Percentiles rank a stretch among this genome's conserved stretches.
phyloP scores from a whole-genome alignment of 2,329 filamentous ascomycete genomes.

The Penicillium psychrosexuale region DNA sequence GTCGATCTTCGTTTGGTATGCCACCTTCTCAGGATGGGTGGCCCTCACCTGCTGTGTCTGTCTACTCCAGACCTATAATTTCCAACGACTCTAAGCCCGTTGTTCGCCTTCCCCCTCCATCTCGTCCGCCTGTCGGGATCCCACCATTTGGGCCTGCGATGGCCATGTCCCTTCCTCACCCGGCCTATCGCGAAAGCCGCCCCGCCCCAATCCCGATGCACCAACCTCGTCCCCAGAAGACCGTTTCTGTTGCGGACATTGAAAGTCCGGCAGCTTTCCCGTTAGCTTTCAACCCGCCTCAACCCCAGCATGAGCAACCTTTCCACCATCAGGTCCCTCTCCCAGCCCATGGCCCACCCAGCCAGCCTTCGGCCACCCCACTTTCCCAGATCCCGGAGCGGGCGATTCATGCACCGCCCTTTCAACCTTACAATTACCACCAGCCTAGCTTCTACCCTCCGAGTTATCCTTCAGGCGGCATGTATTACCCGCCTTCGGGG shows the following conservation, averaged over 20 bases:
- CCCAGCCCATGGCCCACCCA: slow-evolving; percentile 64
- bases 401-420: slow-evolving; percentile 83
- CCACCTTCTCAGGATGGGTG: slow-evolving; percentile 68
- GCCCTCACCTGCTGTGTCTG: slow-evolving; percentile 76
- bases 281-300: slow-evolving; percentile 57
- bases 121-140: slow-evolving; percentile 31
- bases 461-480: slow-evolving; percentile 58
- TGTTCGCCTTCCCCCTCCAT: slow-evolving; percentile 73
- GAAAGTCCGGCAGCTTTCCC: slow-evolving; percentile 71
- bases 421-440: slow-evolving; percentile 71
- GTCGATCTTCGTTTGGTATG: slow-evolving; percentile 74
- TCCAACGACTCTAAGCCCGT: slow-evolving; percentile 67
- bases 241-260: slow-evolving; percentile 88
- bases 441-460: slow-evolving; percentile 58
- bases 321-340: slow-evolving; percentile 94
- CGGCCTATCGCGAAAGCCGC: slow-evolving; percentile 59
- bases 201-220: slow-evolving; percentile 71
- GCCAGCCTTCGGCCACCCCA: slow-evolving; percentile 72
- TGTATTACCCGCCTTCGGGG: slow-evolving; percentile 63
- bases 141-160: slow-evolving; percentile 22
- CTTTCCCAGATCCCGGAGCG: slow-evolving; percentile 90
- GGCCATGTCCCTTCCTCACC: slow-evolving; percentile 47
- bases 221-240: slow-evolving; percentile 90
- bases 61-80: slow-evolving; percentile 64
- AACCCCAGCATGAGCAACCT: slow-evolving; percentile 71